Evolutionary conservation across 164 flowering plant species (phyloP), one percentile per base, ranked within the genome.

Genomic region (Nymphaea thermarum): DNA sequence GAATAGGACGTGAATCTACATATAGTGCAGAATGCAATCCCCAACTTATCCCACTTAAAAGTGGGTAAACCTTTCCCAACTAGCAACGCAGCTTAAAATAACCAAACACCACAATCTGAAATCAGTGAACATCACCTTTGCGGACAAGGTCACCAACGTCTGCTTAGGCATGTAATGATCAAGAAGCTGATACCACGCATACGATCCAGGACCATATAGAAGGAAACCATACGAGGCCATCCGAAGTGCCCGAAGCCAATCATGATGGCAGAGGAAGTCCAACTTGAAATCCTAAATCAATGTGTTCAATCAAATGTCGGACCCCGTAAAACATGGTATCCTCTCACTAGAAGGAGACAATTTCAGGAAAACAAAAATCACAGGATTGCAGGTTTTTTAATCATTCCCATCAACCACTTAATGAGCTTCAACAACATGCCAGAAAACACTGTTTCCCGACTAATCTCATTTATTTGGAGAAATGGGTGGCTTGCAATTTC

Each of bases 191-290:
- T 94, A 94, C 99, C 99, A 94, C n/a, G 84, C 91, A 86, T 80
- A 83, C 17, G 99, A 91, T 68, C 99, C 99, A 67, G 99, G 99
- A 10, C 99, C 99, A 78, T 94, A 94, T 0, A 94, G 67, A 45
- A 91, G 84, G 77, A 94, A 94, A 45, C 96, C 99, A 76, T 90
- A 94, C 44, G 96, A 90, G 65, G 81, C 59, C 98, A 94, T 91
- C 70, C 99, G 80, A 60, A 87, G 78, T 62, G 99, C 82, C 66
- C 99, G 88, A 12, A 88, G 75, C 93, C 91, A 94, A 77, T 91
- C 96, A 81, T 91, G 91, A 57, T 79, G 75, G 18, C 79, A 69
- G 16, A 87, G 69, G 42, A 83, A 69, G 67, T 68, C 65, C 57
- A 66, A 63, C 36, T 72, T 18, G 42, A 71, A 53, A 69, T 82